Evolutionary conservation across 2,329 filamentous ascomycete genomes (phyloP).

Genomic region (Chaetomiaceae sp.): DNA sequence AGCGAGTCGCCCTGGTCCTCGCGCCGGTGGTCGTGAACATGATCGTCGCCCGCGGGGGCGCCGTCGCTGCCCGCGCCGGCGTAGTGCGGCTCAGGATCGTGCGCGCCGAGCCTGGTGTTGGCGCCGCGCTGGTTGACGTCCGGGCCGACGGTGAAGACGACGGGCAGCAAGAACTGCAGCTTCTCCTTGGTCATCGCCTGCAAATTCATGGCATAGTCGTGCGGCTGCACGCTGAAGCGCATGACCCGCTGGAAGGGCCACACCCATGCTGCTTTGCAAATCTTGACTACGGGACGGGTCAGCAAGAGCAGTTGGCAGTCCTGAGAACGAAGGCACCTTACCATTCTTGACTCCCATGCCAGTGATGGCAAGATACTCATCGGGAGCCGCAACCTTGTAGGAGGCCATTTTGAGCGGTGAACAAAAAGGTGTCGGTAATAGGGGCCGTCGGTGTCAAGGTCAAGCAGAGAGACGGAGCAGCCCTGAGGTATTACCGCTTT

Average conservation of each 20-base stretch:
- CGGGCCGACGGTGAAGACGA: slow-evolving; percentile 81
- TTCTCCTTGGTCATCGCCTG: slow-evolving; percentile 90
- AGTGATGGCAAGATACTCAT: slow-evolving; percentile 83
- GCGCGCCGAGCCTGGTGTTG: slow-evolving; percentile 27
- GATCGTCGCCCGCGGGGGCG: slow-evolving; percentile 21
- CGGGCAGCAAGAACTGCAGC: slow-evolving; percentile 72
- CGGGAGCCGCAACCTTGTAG: slow-evolving; percentile 65
- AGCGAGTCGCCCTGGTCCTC: slow-evolving; percentile 57
- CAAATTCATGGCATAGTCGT: slow-evolving; percentile 75
- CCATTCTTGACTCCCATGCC: slow-evolving; percentile 66
- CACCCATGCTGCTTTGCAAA: slow-evolving; percentile 71
- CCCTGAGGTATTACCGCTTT: too few species aligned
- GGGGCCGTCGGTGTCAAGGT: too few species aligned
- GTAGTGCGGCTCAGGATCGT: neutral
- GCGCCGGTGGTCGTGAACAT: slow-evolving; percentile 28
- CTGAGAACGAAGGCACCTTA: neutral
- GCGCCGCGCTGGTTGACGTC: slow-evolving; percentile 58
- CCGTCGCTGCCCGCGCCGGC: slow-evolving; percentile 11
- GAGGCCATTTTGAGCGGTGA: slow-evolving; percentile 38
- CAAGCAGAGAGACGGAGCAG: too few species aligned
- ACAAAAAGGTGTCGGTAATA: neutral
- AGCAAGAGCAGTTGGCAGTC: neutral
- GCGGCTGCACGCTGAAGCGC: slow-evolving; percentile 61
- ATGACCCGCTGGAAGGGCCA: slow-evolving; percentile 63
- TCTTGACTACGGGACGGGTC: slow-evolving; percentile 45